Evolutionary conservation across 169 alveolate species (phyloP).

Genomic region (Plasmodium cynomolgi): DNA sequence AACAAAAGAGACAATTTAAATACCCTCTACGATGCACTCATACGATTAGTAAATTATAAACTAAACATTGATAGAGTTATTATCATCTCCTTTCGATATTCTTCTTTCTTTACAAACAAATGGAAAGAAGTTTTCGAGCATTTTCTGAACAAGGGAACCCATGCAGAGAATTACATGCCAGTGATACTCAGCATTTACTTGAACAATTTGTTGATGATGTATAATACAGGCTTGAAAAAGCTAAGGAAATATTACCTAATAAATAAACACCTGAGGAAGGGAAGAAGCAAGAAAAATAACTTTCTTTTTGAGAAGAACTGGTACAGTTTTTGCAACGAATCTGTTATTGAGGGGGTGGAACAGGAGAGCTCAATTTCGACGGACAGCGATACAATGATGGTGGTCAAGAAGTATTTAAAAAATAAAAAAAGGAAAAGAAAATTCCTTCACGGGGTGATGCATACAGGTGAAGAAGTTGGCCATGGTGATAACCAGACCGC

Average conservation of each 20-base stretch:
- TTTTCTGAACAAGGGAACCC: slow-evolving; percentile 49
- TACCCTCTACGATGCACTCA: slow-evolving; percentile 18
- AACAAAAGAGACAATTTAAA: slow-evolving; percentile 26
- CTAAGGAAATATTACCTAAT: slow-evolving; percentile 27
- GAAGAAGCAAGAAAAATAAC: slow-evolving; percentile 1
- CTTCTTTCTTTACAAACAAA: slow-evolving; percentile 33
- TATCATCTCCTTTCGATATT: slow-evolving; percentile 52
- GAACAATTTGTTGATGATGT: slow-evolving; percentile 52
- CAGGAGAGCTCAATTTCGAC: slow-evolving; percentile 11
- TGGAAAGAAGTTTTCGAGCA: slow-evolving; percentile 71
- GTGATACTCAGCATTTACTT: slow-evolving; percentile 59
- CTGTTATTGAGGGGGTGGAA: not conserved
- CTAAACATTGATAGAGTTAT: slow-evolving; percentile 62
- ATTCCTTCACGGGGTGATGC: not conserved
- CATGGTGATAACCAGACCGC: not conserved
- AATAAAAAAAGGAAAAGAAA: slow-evolving; percentile 23
- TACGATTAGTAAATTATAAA: slow-evolving; percentile 37
- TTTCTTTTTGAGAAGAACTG: not conserved
- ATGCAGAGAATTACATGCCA: slow-evolving; percentile 61
- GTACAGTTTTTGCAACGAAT: not conserved
- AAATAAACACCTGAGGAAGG: slow-evolving; percentile 22
- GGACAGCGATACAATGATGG: slow-evolving; percentile 27
- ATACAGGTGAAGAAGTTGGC: not conserved
- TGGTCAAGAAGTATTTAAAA: slow-evolving; percentile 26
- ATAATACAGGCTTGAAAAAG: slow-evolving; percentile 48